Percentiles rank a stretch among this genome's conserved stretches.
These are phyloP conservation scores for Claviceps arundinis DNA, from an alignment of 2,329 filamentous ascomycete species.

Conservation along the genomic window DNA sequence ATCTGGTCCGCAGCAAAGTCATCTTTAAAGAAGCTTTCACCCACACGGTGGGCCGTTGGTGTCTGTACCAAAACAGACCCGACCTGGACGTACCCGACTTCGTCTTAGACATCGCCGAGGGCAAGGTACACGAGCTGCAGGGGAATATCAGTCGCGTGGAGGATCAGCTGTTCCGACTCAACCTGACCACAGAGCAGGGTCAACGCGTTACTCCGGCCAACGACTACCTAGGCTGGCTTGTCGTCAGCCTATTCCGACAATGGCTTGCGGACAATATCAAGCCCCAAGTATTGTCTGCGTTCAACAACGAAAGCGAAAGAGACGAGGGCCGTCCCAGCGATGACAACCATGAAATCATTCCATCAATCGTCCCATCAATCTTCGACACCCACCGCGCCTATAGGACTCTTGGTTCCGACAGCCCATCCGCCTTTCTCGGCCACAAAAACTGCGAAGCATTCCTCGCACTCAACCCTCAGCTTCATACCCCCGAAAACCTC, in stretches of 20 bases:
- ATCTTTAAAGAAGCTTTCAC: slow-evolving; percentile 82
- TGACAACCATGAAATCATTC: slow-evolving; percentile 16
- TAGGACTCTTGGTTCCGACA: slow-evolving; percentile 51
- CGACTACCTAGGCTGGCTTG: slow-evolving; percentile 81
- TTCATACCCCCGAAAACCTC: no score
- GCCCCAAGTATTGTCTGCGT: slow-evolving; percentile 37
- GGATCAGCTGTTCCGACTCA: no score
- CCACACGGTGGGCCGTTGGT: slow-evolving; percentile 93
- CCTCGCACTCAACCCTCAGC: no score
- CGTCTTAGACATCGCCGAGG: no score
- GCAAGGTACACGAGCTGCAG: no score
- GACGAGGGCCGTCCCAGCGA: background rate
- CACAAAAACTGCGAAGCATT: no score
- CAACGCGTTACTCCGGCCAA: slow-evolving; percentile 71
- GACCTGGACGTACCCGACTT: slow-evolving; percentile 52
- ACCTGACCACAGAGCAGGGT: slow-evolving; percentile 37
- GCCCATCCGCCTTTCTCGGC: no score
- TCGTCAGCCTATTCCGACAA: slow-evolving; percentile 63
- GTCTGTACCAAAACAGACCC: slow-evolving; percentile 65
- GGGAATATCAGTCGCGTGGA: no score
- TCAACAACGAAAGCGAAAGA: slow-evolving; percentile 13
- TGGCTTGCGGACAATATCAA: slow-evolving; percentile 46
- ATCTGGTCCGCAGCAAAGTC: slow-evolving; percentile 68
- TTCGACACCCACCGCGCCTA: slow-evolving; percentile 60
- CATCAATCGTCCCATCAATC: slow-evolving; percentile 40